Percentiles rank a stretch among this genome's conserved stretches.
phyloP scores from a whole-genome alignment of 2,329 filamentous ascomycete genomes.

The Hypoxylon sp. region DNA sequence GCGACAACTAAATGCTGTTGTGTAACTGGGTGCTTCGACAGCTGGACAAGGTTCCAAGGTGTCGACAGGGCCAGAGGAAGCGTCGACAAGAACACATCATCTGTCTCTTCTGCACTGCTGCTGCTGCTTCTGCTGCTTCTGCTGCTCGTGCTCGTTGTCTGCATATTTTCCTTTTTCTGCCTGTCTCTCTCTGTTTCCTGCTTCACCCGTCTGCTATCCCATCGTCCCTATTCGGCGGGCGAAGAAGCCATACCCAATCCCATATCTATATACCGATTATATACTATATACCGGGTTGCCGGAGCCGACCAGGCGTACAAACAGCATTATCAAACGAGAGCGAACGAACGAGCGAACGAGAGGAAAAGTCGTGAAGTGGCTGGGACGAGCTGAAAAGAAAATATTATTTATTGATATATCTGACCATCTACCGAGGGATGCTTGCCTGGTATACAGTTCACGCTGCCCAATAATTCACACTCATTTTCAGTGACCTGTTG shows the following conservation, averaged over 20 bases:
- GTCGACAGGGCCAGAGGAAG: conserved; percentile 29
- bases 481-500: conserved; percentile 37
- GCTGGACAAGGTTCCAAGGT: conserved; percentile 41
- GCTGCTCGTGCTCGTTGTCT: conserved; percentile 19
- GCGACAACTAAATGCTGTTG: conserved; percentile 45
- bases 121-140: conserved; percentile 25
- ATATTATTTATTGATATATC: conserved; percentile 29
- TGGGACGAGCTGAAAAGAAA: conserved; percentile 33
- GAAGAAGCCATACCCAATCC: conserved; percentile 12
- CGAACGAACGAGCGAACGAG: conserved; percentile 30
- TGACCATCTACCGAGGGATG: conserved; percentile 40
- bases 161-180: conserved; percentile 15
- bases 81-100: conserved; percentile 43
- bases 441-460: conserved; percentile 36
- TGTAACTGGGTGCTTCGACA: conserved; percentile 45
- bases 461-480: conserved; percentile 41
- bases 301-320: conserved; percentile 36
- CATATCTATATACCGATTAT: conserved; percentile 14
- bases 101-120: conserved; percentile 29
- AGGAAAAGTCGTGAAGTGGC: conserved; percentile 26
- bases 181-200: conserved; percentile 8
- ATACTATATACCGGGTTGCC: conserved; percentile 44
- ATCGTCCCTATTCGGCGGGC: conserved; percentile 16
- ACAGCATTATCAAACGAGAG: conserved; percentile 26
- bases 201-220: neutral